These are phyloP conservation scores for Solanum clarkiae DNA, from an alignment of 257 asterid species.

Conservation along the genomic window DNA sequence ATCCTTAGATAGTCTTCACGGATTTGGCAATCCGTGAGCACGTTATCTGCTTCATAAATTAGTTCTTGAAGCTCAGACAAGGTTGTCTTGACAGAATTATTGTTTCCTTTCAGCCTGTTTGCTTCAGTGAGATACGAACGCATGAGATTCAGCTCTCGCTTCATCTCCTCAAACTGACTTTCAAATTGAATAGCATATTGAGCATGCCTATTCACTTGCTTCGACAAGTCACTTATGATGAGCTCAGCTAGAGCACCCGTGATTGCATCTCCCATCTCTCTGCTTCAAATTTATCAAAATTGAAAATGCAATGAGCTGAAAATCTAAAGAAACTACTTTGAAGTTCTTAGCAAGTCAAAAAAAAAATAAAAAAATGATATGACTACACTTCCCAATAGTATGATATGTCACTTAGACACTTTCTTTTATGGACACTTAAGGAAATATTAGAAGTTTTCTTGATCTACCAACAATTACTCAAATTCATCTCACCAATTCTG, in stretches of 20 bases:
- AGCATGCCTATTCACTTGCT: neutral
- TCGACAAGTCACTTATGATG: neutral
- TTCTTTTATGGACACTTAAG: neutral
- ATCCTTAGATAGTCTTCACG: neutral
- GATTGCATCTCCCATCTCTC: neutral
- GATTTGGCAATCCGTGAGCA: conserved; percentile 10
- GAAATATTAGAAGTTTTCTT: neutral
- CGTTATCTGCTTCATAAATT: conserved; percentile 15
- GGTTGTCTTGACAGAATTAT: neutral
- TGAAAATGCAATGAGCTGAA: neutral
- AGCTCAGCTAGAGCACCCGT: neutral
- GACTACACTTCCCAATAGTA: neutral
- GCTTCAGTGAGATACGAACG: conserved; percentile 7
- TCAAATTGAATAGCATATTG: conserved; percentile 9
- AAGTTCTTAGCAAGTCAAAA: neutral
- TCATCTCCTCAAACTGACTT: conserved; percentile 2
- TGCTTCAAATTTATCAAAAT: neutral
- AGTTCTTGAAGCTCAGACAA: neutral
- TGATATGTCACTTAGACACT: neutral
- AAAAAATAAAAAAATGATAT: neutral
- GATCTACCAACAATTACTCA: neutral
- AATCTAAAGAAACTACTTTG: neutral
- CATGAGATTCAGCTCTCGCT: conserved; percentile 8
- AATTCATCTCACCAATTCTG: no score
- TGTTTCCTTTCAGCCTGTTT: neutral